Base-by-base conservation (phyloP, 1,139 yeast genomes). In the Zygosaccharomyces sapae region DNA sequence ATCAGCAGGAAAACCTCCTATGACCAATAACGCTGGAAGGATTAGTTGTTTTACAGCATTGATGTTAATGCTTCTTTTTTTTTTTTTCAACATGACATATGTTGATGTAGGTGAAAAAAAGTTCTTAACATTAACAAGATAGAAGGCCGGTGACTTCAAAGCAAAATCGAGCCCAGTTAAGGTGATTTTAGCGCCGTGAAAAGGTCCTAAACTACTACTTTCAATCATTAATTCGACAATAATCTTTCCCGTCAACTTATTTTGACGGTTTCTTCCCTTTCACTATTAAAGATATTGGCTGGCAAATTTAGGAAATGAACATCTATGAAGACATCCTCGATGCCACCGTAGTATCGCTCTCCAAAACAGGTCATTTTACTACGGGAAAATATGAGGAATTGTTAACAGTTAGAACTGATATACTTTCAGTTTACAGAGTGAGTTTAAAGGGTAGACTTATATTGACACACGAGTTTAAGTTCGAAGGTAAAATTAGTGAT, bases 321-420 rank as follows among this genome's bases (percentile, higher is more conserved):
- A 84, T 86, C 13, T 87, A 84, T 67, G 81, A 83, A 55, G 92
- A 86, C 66, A 74, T 89, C 59, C 74, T 87, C 43, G 86, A 82
- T 55, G 96, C 97, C 3, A 74, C 95, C 1, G 76, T 82, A 55
- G 89, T 88, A 34, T 67, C 83, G 10, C 80, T 79, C 54, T 75
- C 86, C 44, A 58, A 83, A 25, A 72, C 80, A 4, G 81, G 90
- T 52, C 70, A 80, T 55, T 83, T 89, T 61, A 79, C 83, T 2
- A 71, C 78, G 1, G 61, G 77, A 2, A 66, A 65, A 0, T 61
- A 66, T 39, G 73, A 73, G 55, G 84, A 84, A 55, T 69, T 89
- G 55, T 68, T 87, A 13, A 78, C 86, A 8, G 87, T 85, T 5
- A 83, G 84, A 55, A 86, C 94, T 7, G 77, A 84, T 7, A 60